Evolutionary conservation across 2,329 filamentous ascomycete species (phyloP), one percentile per base, ranked within the genome.

Genomic region (Elsinoe arachidis): DNA sequence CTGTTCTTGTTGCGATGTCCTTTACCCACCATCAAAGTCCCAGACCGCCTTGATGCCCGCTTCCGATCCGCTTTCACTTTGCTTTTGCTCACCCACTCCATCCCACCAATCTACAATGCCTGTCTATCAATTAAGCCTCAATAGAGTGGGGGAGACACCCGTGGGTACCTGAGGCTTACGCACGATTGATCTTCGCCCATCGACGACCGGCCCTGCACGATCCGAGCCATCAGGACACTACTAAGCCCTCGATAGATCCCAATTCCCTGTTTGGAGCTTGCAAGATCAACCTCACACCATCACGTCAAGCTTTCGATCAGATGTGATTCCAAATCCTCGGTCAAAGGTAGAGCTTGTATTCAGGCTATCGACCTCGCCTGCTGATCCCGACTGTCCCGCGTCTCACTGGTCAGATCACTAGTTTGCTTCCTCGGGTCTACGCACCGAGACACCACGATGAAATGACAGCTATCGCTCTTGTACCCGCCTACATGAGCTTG

Each of bases 281-380:
- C 46, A 37, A 53, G 49, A 53, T 39, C 49, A 53, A 53, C 49
- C 49, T 53, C 34, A 53, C 49, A 53, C 49, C 49, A 53, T 39
- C 34, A 53, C 49, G 33, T 53, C 34, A 39, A 53, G 49, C 49
- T 53, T 39, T 46, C 21, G 12, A 39, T 38, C 26, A n/a, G 21
- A 19, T 19, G 15, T 26, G 6, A 53, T 53, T 53, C 49, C 49
- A 53, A 53, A 53, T 53, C 15, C 49, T 21, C 19, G 33, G 26
- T 14, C 46, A 34, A 37, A 34, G n/a, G 26, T 15, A 15, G 23
- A 30, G 26, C 26, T 26, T 30, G 26, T 30, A 21, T 39, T 38
- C 34, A 26, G 15, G 19, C 49, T 39, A 53, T 53, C 19, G 49
- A 39, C 34, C 49, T 39, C 34, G 33, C 34, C 33, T 38, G 19